A percentile compares a stretch with the other conserved stretches of the same genome.
Conservation (phyloP, 352 stramenopile species). For the Phytophthora litchii region DNA sequence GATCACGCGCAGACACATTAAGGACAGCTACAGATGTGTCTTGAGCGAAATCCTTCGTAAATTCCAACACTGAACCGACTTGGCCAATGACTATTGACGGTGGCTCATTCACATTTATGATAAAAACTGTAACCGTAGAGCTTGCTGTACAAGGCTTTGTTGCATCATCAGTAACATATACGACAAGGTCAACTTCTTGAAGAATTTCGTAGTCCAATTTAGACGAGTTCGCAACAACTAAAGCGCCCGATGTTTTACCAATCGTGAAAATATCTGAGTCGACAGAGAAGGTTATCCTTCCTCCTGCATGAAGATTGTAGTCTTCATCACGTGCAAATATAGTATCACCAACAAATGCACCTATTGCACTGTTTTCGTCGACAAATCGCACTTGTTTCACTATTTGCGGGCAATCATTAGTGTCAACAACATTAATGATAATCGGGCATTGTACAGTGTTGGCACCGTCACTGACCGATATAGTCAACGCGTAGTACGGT, state of each 20-base stretch:
- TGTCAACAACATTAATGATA: slow-evolving; percentile 41
- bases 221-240: slow-evolving; percentile 17
- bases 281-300: slow-evolving; percentile 21
- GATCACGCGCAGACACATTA: slow-evolving; percentile 24
- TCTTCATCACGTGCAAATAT: slow-evolving; percentile 32
- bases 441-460: slow-evolving; percentile 40
- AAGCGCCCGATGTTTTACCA: slow-evolving; percentile 11
- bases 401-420: slow-evolving; percentile 59
- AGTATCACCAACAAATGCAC: slow-evolving; percentile 29
- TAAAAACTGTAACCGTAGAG: slow-evolving; percentile 11
- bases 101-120: slow-evolving; percentile 57
- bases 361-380: slow-evolving; percentile 46
- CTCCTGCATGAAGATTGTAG: slow-evolving; percentile 6
- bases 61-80: slow-evolving; percentile 46
- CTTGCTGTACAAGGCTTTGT: slow-evolving; percentile 22
- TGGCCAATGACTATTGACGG: slow-evolving; percentile 35
- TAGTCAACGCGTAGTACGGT: slow-evolving; percentile 11
- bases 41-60: slow-evolving; percentile 30
- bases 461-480: slow-evolving; percentile 23
- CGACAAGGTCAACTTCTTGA: slow-evolving; percentile 7
- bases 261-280: slow-evolving; percentile 28
- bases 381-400: slow-evolving; percentile 32
- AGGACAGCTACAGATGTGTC: slow-evolving; percentile 29
- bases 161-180: slow-evolving; percentile 33
- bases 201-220: slow-evolving; percentile 25